Evolutionary conservation across 345 rosid genomes (phyloP), one percentile per base, ranked within the genome.

Genomic region (Cardiospermum halicacabum): DNA sequence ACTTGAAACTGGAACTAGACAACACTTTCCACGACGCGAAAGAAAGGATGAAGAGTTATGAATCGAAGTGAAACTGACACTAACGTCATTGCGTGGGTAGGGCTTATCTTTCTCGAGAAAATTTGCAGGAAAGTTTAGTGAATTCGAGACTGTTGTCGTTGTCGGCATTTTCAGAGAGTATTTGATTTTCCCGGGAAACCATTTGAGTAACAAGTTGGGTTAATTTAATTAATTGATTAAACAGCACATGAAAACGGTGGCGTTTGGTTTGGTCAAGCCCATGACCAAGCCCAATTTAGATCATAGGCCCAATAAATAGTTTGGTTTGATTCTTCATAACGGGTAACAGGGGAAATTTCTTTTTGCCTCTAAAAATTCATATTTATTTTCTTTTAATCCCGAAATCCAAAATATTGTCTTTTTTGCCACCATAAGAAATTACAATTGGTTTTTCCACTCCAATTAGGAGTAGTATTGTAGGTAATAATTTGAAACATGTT

Each of bases 101-200:
- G 10, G 32, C 47, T 45, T 58, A 4, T 10, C 5, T 72, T 45
- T 27, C 43, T 43, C 53, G 36, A 60, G 45, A 54, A 60, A 60
- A 12, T 25, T 24, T 19, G 50, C 51, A n/a, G 34, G 66, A 26
- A 34, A 60, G 60, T 15, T 26, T 11, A 62, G 55, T 50, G 62
- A 32, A 30, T 9, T 30, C 28, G 66, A 11, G 31, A 15, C 57
- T 49, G 56, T 50, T 49, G 56, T 50, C 13, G 26, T 12, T 31
- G 7, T 36, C 57, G 28, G 3, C 28, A 31, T 63, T 50, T 34
- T 18, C 67, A 22, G 19, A 19, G 1, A n/a, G 2, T 4, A 45
- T n/a, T 5, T 28, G 56, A 16, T 71, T 71, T 65, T 59, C 66
- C 66, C 57, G 56, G 51, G 50, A 53, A 59, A 1, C 25, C 28